phyloP scores from a whole-genome alignment of 1,284 basidiomycete genomes.

The Cystobasidium sp. region DNA sequence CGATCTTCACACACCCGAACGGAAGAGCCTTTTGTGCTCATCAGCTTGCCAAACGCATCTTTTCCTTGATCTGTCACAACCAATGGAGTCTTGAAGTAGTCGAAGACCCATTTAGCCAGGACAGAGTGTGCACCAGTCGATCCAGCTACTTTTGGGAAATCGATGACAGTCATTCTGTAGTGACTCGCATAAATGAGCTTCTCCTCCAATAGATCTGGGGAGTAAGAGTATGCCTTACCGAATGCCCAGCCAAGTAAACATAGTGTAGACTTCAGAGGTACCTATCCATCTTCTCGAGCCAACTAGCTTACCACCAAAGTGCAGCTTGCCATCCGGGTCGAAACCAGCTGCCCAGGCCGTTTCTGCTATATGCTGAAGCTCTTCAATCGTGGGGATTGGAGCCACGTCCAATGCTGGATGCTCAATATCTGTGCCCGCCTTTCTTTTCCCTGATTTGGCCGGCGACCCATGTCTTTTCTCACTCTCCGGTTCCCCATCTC shows the following conservation, averaged over 20 bases:
- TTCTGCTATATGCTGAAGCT: slow-evolving; percentile 51
- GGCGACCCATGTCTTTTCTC: neutral
- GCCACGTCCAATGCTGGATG: neutral
- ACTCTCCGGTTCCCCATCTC: neutral
- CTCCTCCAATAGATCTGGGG: neutral
- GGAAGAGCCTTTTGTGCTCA: slow-evolving; percentile 32
- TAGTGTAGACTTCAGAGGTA: slow-evolving; percentile 53
- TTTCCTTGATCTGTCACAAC: neutral
- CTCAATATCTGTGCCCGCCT: slow-evolving; percentile 1
- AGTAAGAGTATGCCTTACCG: slow-evolving; percentile 41
- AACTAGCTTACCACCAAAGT: slow-evolving; percentile 49
- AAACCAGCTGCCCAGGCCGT: slow-evolving; percentile 52
- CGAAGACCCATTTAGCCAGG: slow-evolving; percentile 47
- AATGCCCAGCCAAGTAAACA: slow-evolving; percentile 50
- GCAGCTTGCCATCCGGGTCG: slow-evolving; percentile 49
- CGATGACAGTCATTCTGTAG: slow-evolving; percentile 48
- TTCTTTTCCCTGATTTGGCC: slow-evolving; percentile 20
- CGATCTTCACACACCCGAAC: slow-evolving; percentile 29
- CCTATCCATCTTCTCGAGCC: slow-evolving; percentile 53
- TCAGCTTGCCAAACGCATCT: slow-evolving; percentile 43
- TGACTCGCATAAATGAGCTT: neutral
- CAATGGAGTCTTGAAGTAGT: slow-evolving; percentile 46
- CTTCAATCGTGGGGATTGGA: slow-evolving; percentile 49
- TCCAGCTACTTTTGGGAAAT: slow-evolving; percentile 49
- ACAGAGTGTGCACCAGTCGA: slow-evolving; percentile 40